Evolutionary conservation across 805 yeast genomes (phyloP), one percentile per base, ranked within the genome.

Genomic region (Saturnispora besseyi): DNA sequence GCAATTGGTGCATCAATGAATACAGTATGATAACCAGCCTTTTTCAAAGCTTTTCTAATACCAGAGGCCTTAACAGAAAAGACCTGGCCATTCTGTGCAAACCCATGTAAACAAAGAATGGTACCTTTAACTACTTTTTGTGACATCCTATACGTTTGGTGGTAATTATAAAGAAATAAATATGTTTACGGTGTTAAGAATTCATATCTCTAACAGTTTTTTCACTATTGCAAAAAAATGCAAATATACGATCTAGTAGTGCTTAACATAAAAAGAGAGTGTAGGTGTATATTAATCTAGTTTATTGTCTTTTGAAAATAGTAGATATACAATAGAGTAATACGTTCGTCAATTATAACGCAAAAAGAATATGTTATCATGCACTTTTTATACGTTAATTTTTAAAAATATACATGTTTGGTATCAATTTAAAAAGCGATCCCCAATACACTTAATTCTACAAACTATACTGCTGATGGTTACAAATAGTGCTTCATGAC

Each of bases 61-160:
- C 95, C 97, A 2, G 95, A 82, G 0, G 96, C 82, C 65, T 93
- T 91, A 57, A 84, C 87, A 49, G 95, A 84, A 67, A 91, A 91
- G 12, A 83, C 74, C 40, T 83, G 75, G 6, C 91, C 91, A 54
- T 82, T 84, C 71, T 91, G 96, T 13, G 90, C 79, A 65, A 82
- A 89, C 0, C 99, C 98, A 57, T 91, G 99, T 29, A 93, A 70
- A 66, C 93, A 91, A n/a, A 91, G 71, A 28, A 91, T 73, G 57
- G 81, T 81, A 31, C 70, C 70, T 45, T 59, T 64, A 32, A 61
- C 37, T 3, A 38, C 55, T 30, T 53, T 55, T 42, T 44, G 62
- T 41, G 67, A 58, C 66, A 52, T 51, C 50, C 15, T 36, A 10
- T 18, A 10, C 24, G 5, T 22, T 36, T 36, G 29, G 21, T 40